Percentiles rank a stretch among this genome's conserved stretches.
phyloP scores from a whole-genome alignment of 345 rosid species.

The Geranium rotundifolium region DNA sequence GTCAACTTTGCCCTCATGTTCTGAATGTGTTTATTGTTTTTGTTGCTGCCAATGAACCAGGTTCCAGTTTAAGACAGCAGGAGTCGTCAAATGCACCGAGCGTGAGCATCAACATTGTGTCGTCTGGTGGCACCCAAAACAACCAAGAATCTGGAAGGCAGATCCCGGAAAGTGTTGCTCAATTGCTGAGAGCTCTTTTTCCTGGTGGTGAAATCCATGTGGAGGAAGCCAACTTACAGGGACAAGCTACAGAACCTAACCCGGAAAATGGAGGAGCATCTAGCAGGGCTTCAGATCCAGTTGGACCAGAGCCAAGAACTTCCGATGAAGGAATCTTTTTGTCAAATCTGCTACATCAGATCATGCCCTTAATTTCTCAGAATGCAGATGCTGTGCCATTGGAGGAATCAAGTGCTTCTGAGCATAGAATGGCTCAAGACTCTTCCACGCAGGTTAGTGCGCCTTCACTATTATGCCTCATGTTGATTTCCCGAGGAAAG shows the following conservation, averaged over 20 bases:
- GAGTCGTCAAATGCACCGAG: constrained; percentile 27
- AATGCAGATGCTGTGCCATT: constrained; percentile 12
- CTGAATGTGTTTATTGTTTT: neutral
- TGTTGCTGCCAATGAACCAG: constrained; percentile 28
- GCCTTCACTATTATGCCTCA: neutral
- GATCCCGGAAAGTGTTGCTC: constrained; percentile 31
- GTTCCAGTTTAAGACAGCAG: constrained; percentile 23
- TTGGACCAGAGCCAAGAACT: constrained; percentile 26
- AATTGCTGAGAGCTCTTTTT: constrained; percentile 38
- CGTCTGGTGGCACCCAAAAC: constrained; percentile 29
- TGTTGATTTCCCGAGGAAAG: neutral
- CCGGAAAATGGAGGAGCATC: constrained; percentile 22
- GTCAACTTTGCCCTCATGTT: no score
- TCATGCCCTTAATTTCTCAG: constrained; percentile 48
- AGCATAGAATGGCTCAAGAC: constrained; percentile 7
- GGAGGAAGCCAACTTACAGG: constrained; percentile 26
- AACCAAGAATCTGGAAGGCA: constrained; percentile 39
- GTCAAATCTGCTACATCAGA: constrained; percentile 52
- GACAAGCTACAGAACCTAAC: constrained; percentile 20
- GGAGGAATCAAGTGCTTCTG: constrained; percentile 17
- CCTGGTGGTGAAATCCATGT: constrained; percentile 49
- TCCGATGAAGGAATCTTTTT: constrained; percentile 49
- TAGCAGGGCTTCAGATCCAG: constrained; percentile 6
- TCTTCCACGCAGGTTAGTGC: constrained; percentile 14
- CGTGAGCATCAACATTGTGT: constrained; percentile 24